A percentile compares a stretch with the other conserved stretches of the same genome.
Evolutionary conservation across 306 rosid species (phyloP).

Genomic region (Quercus engelmannii): DNA sequence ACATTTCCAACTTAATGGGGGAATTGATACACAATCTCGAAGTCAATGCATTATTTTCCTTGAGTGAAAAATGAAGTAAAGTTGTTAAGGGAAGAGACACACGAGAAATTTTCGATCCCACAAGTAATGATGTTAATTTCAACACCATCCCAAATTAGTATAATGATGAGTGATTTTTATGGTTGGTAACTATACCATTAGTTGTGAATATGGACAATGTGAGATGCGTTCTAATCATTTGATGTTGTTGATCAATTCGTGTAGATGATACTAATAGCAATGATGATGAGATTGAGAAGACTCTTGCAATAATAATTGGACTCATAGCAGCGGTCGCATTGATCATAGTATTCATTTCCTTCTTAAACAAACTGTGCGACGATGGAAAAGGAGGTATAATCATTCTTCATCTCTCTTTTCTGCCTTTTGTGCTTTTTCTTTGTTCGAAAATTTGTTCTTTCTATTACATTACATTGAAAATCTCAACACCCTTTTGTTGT

Average conservation of each 20-base stretch:
- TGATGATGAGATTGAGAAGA: conserved; percentile 58
- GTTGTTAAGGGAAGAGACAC: neutral
- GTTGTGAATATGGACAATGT: conserved; percentile 3
- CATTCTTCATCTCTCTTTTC: neutral
- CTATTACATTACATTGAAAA: neutral
- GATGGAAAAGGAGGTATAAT: conserved; percentile 31
- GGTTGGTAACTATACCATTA: neutral
- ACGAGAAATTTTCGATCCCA: neutral
- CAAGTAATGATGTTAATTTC: neutral
- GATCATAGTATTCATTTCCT: conserved; percentile 55
- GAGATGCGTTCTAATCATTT: conserved; percentile 10
- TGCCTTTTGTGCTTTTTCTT: neutral
- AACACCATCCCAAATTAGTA: neutral
- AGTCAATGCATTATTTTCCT: neutral
- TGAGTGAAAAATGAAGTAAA: neutral
- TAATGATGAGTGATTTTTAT: neutral
- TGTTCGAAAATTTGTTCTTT: neutral
- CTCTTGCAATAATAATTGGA: conserved; percentile 77
- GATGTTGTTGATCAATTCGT: neutral
- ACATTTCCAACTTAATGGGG: neutral
- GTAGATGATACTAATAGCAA: conserved; percentile 23
- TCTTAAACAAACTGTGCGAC: conserved; percentile 42
- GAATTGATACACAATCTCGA: neutral
- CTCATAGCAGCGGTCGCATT: conserved; percentile 73
- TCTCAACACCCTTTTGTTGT: neutral